Evolutionary conservation across 139 green algal species (phyloP), one percentile per base, ranked within the genome.

Genomic region (Chlorella sp.): DNA sequence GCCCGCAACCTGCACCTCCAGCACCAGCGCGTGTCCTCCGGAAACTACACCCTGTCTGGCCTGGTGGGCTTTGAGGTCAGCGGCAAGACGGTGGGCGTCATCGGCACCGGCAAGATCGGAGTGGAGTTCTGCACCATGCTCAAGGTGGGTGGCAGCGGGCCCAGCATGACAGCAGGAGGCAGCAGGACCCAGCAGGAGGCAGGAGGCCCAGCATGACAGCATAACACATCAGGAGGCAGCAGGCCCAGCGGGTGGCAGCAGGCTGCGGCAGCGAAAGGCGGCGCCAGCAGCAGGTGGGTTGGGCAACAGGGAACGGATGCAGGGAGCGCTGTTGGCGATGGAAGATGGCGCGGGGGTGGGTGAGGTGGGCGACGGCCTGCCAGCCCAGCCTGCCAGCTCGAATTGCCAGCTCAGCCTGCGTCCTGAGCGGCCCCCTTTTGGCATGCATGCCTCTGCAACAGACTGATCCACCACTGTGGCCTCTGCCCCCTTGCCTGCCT

Each of bases 91-190:
- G 93, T 96, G 0, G 96, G 95, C 34, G 87, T 98, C 0, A 48
- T 98, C 0, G 97, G 97, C 68, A 98, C 97, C 1, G 97, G 97
- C 34, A 93, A 93, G 0, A 98, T 98, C 66, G 97, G 97, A 48
- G 69, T 90, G 0, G 91, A 91, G 64, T 85, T 93, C 28, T 86
- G 88, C 39, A 92, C 83, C 24, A 85, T 93, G 60, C 79, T 93
- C 21, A 77, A 83, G 83, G 91, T 76, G n/a, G 34, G 87, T 22
- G 22, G 48, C 24, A 11, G 48, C 48, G 30, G 48, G 16, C n/a
- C n/a, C 48, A 57, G 48, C 48, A 57, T 57, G 48, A 9, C 48
- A 57, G 48, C 48, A 57, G 48, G 5, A 9, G 48, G 48, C 48
- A 5, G 48, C 48, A 57, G 48, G 48, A 16, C 7, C 48, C 48